Conservation (phyloP, 2,329 filamentous ascomycete genomes). For the Aspergillus persii region DNA sequence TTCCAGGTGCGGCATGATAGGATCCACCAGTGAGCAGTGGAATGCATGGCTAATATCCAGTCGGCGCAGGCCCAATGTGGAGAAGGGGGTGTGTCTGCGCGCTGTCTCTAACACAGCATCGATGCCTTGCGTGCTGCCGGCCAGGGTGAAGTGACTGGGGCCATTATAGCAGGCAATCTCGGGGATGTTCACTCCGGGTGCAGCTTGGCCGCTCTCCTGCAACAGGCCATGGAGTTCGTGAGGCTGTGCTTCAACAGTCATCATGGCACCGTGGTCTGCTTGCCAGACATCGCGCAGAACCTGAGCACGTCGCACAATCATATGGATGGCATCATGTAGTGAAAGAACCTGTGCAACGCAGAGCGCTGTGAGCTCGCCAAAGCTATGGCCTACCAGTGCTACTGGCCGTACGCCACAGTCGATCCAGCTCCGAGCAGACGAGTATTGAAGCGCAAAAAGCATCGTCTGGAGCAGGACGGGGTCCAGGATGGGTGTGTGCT, state of each 20-base stretch:
- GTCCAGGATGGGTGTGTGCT: constrained; percentile 17
- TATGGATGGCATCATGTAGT: constrained; percentile 28
- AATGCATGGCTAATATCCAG: constrained; percentile 50
- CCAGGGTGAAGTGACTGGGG: constrained; percentile 42
- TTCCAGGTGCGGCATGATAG: constrained; percentile 26
- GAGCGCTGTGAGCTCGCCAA: constrained; percentile 39
- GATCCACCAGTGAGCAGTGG: constrained; percentile 46
- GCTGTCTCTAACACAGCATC: constrained; percentile 14
- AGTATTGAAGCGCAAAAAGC: constrained; percentile 40
- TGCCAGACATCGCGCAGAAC: constrained; percentile 34
- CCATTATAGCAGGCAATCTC: constrained; percentile 52
- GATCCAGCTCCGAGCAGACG: constrained; percentile 39
- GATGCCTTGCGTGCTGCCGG: constrained; percentile 36
- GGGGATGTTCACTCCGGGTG: too few species aligned
- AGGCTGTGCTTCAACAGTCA: constrained; percentile 28
- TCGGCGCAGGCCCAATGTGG: constrained; percentile 29
- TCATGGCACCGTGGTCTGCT: constrained; percentile 33
- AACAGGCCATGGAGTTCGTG: too few species aligned
- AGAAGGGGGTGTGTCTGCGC: constrained; percentile 3
- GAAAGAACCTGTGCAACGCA: constrained; percentile 31
- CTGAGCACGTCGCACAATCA: constrained; percentile 28
- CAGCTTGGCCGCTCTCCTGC: too few species aligned
- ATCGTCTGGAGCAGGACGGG: constrained; percentile 35
- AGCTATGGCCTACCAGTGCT: constrained; percentile 38
- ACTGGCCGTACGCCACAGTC: constrained; percentile 33